Evolutionary conservation across 768 basidiomycete genomes (phyloP).

Genomic region (Pleurotus citrinopileatus): DNA sequence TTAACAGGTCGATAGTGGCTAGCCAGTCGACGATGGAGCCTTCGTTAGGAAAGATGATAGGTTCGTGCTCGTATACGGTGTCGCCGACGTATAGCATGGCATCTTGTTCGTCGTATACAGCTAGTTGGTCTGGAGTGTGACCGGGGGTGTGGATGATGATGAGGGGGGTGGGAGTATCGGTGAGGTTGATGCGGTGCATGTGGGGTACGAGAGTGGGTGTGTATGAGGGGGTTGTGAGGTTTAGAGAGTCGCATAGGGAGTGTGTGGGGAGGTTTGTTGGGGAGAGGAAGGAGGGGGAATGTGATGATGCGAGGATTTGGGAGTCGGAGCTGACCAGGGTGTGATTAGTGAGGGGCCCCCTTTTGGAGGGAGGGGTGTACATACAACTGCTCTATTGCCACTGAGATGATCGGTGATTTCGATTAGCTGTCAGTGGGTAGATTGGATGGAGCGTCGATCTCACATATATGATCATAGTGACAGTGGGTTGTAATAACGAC

Average conservation of each 20-base stretch:
- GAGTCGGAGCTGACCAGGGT: conserved; percentile 32
- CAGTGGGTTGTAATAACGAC: conserved; percentile 50
- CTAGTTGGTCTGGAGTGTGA: conserved; percentile 59
- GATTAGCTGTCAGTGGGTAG: neutral
- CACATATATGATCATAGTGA: conserved; percentile 60
- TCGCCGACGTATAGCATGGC: conserved; percentile 58
- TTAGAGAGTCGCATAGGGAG: conserved; percentile 42
- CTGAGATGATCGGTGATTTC: conserved; percentile 28
- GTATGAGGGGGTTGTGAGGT: conserved; percentile 42
- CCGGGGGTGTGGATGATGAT: conserved; percentile 53
- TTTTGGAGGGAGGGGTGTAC: conserved; percentile 8
- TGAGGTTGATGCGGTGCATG: conserved; percentile 25
- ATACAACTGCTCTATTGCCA: conserved; percentile 49
- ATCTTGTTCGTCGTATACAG: conserved; percentile 46
- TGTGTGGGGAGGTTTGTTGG: conserved; percentile 36
- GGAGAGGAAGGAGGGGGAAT: conserved; percentile 43
- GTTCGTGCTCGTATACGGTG: conserved; percentile 51
- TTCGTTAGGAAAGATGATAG: conserved; percentile 52
- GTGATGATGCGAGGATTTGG: conserved; percentile 44
- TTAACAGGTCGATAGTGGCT: conserved; percentile 37
- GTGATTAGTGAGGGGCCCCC: no score
- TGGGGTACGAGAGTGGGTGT: conserved; percentile 44
- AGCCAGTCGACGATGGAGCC: conserved; percentile 54
- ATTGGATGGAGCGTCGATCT: conserved; percentile 18
- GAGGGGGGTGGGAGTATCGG: conserved; percentile 23